Evolutionary conservation across 192 early-diverging fungal species (phyloP), one percentile per base, ranked within the genome.

Genomic region (Physocladia obscura): DNA sequence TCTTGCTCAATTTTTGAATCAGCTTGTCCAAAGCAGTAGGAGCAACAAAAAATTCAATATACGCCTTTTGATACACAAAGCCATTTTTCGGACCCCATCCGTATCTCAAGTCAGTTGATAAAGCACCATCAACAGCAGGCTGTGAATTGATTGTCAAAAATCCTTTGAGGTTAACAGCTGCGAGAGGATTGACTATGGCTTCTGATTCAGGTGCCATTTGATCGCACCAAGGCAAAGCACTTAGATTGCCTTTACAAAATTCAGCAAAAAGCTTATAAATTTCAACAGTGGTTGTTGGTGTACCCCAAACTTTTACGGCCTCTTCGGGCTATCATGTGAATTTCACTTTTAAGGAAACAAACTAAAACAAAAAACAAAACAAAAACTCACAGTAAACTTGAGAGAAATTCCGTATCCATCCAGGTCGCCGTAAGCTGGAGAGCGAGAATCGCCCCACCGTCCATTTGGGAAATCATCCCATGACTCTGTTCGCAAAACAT

Each of bases 401-500:
- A 96, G 77, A 67, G 88, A 83, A 50, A 93, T 85, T 54, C 91
- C 91, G 78, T 91, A 94, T 34, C 92, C 90, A 57, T 91, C 88
- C 31, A 85, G 32, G 32, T 85, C 84, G 37, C 84, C 84, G 63
- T 76, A 85, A 0, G 84, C 84, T 59, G 69, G 37, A 19, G 96
- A 98, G 49, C 95, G 86, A 34, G 96, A 90, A 60, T 98, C 94
- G 36, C 96, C 96, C 96, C 96, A 98, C 59, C 96, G 89, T 19
- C 96, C 96, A 77, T 98, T 98, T 40, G 96, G 96, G 74, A 94
- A 98, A 70, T 97, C 96, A 74, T 98, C 96, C 96, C 96, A 98
- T 48, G 85, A 76, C 74, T 93, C 93, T 1, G 96, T 98, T 31
- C 92, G 87, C 27, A 85, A 71, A 72, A 98, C 91, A 85, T 99